Conservation (phyloP, 2,329 filamentous ascomycete genomes). For the Trichoderma atrobrunneum region DNA sequence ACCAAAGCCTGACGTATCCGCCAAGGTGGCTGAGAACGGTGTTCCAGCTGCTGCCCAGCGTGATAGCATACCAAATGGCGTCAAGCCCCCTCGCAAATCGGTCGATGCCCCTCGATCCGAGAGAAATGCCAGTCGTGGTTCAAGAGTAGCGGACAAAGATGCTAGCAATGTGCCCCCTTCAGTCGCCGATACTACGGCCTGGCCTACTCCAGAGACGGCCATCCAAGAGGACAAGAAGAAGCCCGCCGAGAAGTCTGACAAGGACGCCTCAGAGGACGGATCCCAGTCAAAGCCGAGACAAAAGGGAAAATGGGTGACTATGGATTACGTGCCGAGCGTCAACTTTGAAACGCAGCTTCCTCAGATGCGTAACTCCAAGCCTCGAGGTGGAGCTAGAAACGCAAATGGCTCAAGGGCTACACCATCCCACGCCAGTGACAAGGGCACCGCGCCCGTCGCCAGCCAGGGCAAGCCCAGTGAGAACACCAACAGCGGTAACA, state of each 20-base stretch:
- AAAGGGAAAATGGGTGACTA: conserved; percentile 83
- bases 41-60: conserved; percentile 21
- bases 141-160: conserved; percentile 45
- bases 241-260: conserved; percentile 60
- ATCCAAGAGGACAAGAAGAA: conserved; percentile 71
- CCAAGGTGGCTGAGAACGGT: conserved; percentile 27
- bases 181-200: conserved; percentile 73
- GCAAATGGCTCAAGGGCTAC: conserved; percentile 40
- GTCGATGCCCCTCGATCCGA: conserved; percentile 40
- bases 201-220: conserved; percentile 86
- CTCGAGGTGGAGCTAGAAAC: conserved; percentile 48
- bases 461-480: conserved; percentile 34
- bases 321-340: conserved; percentile 80
- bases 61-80: conserved; percentile 35
- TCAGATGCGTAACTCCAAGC: conserved; percentile 47
- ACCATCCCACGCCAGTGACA: conserved; percentile 37
- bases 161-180: conserved; percentile 51
- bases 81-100: conserved; percentile 43
- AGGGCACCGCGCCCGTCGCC: conserved; percentile 31
- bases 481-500: neutral
- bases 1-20: conserved; percentile 44
- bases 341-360: conserved; percentile 82
- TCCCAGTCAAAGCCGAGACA: conserved; percentile 47
- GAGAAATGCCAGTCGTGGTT: conserved; percentile 47
- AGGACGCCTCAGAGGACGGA: conserved; percentile 57